These are phyloP conservation scores for Dictyostelium purpureum DNA, from an alignment of 78 protist species.

Conservation along the genomic window DNA sequence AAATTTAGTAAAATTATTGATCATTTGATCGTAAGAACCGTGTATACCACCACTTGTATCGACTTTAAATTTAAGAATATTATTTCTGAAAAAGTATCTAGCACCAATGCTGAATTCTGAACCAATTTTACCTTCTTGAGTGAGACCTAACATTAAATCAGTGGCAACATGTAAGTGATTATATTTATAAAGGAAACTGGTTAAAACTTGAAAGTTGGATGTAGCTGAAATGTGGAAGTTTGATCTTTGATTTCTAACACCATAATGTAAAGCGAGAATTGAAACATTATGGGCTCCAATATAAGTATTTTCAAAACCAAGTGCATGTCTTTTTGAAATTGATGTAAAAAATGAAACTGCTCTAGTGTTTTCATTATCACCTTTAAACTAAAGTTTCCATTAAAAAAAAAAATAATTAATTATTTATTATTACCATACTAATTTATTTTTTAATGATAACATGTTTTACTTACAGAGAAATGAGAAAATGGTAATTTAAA, in stretches of 20 bases:
- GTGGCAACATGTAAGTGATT: not conserved
- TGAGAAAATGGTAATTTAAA: not conserved
- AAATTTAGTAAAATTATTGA: not conserved
- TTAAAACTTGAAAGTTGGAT: not conserved
- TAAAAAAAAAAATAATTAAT: not conserved
- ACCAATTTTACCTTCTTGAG: not conserved
- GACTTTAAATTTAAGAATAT: not conserved
- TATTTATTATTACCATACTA: not conserved
- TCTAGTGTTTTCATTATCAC: not conserved
- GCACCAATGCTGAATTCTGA: not conserved
- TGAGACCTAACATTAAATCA: not conserved
- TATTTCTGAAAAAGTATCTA: not conserved
- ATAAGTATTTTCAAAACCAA: conserved; percentile 19
- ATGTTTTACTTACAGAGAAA: not conserved
- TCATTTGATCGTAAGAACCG: not conserved
- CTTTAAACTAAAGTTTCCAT: not conserved
- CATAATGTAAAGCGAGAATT: not conserved
- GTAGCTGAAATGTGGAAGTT: not conserved
- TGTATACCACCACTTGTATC: not conserved
- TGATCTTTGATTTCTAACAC: not conserved
- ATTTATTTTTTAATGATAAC: not conserved
- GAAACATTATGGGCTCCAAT: not conserved
- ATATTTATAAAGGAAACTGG: not conserved
- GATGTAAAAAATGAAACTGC: not conserved
- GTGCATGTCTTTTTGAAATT: not conserved